Conservation (phyloP, 2,329 filamentous ascomycete genomes). For the Colletotrichum filicis region DNA sequence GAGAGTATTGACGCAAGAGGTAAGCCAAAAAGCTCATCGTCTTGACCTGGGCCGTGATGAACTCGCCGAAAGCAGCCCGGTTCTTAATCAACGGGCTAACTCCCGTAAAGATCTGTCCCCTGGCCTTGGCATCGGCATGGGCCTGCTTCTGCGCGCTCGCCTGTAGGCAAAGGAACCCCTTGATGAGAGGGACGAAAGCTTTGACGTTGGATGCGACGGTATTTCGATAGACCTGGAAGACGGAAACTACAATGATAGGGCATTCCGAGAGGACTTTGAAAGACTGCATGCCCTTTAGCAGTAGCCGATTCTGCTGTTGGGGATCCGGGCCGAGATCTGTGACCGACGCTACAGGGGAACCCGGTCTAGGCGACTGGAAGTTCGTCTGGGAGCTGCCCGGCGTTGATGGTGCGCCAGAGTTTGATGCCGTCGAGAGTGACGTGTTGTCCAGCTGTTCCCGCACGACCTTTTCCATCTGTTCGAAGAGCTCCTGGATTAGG, state of each 20-base stretch:
- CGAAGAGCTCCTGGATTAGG: conserved; percentile 94
- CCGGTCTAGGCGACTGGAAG: conserved; percentile 89
- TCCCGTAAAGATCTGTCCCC: conserved; percentile 87
- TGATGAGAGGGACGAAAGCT: conserved; percentile 93
- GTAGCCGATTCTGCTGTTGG: conserved; percentile 82
- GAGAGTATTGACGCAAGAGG: conserved; percentile 86
- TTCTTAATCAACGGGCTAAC: conserved; percentile 96
- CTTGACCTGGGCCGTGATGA: conserved; percentile 98
- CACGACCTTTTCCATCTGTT: conserved; percentile 95
- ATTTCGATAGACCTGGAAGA: conserved; percentile 91
- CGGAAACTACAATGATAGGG: conserved; percentile 97
- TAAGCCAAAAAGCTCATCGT: conserved; percentile 99
- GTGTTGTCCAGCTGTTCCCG: conserved; percentile 92
- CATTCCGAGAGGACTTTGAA: conserved; percentile 99
- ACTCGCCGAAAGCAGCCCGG: conserved; percentile 92
- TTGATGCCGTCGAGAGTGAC: conserved; percentile 62
- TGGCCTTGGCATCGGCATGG: conserved; percentile 83
- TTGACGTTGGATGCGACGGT: conserved; percentile 88
- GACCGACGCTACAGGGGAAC: conserved; percentile 86
- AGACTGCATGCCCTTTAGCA: conserved; percentile 95
- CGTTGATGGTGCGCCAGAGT: conserved; percentile 72
- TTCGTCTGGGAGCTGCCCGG: conserved; percentile 73
- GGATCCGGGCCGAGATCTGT: conserved; percentile 83
- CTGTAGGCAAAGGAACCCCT: conserved; percentile 87
- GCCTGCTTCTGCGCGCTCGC: conserved; percentile 94